Conservation (phyloP, 352 stramenopile species). For the Globisporangium lucens region DNA sequence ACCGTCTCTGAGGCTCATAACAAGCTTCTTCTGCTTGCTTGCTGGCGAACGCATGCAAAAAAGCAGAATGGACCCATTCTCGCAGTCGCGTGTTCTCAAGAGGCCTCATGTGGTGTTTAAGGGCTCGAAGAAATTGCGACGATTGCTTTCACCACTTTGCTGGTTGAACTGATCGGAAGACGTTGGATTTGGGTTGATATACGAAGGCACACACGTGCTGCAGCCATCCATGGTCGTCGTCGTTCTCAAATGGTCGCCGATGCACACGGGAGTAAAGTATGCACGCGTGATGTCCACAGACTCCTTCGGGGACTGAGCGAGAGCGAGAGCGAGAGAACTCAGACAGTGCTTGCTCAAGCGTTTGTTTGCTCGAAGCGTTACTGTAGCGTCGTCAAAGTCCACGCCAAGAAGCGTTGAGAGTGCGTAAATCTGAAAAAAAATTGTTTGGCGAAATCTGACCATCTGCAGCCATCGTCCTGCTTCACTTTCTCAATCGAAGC, state of each 20-base stretch:
- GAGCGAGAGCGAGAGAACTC: background rate
- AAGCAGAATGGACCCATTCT: background rate
- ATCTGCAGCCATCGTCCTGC: too few species aligned
- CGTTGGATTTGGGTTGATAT: background rate
- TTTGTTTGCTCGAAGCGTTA: too few species aligned
- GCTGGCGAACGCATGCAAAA: background rate
- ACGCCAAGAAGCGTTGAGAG: too few species aligned
- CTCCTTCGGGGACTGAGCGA: background rate
- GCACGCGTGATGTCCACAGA: background rate
- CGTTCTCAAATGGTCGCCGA: background rate
- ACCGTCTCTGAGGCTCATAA: background rate
- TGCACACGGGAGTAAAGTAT: background rate
- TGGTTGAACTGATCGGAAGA: background rate
- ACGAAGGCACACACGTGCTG: background rate
- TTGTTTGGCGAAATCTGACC: too few species aligned
- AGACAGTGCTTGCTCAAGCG: background rate
- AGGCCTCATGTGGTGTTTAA: background rate
- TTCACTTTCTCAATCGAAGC: conserved; percentile 94
- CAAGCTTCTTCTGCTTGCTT: background rate
- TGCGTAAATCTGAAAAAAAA: too few species aligned
- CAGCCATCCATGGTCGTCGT: background rate
- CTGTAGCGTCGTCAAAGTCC: too few species aligned
- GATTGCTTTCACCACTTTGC: background rate
- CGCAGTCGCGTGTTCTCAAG: background rate
- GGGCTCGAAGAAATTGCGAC: background rate